Base-by-base conservation (phyloP, 1,139 yeast genomes). In the Wickerhamomyces sp. region DNA sequence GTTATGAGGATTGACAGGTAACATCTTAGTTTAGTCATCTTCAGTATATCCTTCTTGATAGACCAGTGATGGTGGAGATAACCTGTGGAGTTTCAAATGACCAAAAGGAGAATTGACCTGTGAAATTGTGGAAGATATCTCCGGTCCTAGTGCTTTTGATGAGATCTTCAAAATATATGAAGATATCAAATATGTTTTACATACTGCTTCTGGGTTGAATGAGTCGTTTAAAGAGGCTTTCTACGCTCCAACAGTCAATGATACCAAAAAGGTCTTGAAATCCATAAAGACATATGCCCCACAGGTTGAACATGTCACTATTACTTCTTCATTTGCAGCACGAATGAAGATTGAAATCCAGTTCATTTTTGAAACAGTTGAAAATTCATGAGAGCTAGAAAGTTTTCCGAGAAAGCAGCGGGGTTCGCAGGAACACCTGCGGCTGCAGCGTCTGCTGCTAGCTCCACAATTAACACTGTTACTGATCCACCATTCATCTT, bases 281-380 rank as follows among this genome's bases (percentile, higher is more conserved):
- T 67, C 79, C 2, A 67, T 73, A 43, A 58, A 66, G 48, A 56
- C 64, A 27, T 59, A 62, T 51, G 81, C 73, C 7, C 73, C 75
- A 8, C 69, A 72, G 35, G 74, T 79, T 41, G 69, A 68, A 39
- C 66, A 69, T 32, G 72, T 79, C 31, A 79, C 78, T 27, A 61
- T 77, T 32, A 79, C 84, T 0, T 78, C 84, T 0, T 75, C 83
- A 2, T 71, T 67, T 56, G 81, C 81, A 10, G 69, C 83, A 1
- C 65, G 71, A 64, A 53, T 79, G 31, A 29, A 29, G 7, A 10
- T 29, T 29, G 31, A 6, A 18, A 18, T 18, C 23, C 23, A 18
- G 23, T 18, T 74, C 34, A 66, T 70, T 26, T 65, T 68, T 68
- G 69, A 68, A 18, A 57, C 65, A 33, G 63, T 66, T n/a, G 55